Conservation (phyloP, 23 red algal genomes). For the Gracilaria gracilis region DNA sequence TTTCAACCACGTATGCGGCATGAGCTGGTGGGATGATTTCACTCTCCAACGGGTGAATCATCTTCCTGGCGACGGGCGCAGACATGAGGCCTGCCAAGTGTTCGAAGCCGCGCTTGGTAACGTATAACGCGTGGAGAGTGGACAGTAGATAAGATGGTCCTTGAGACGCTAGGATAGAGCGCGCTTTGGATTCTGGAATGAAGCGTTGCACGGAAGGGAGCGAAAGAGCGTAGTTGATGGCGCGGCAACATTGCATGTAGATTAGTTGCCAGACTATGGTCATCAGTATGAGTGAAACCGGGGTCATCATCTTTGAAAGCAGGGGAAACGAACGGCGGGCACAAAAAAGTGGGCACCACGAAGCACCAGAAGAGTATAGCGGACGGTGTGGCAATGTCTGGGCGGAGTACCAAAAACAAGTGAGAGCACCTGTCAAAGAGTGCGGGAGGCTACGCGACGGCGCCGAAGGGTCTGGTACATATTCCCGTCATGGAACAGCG, state of each 20-base stretch:
- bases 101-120: constrained; percentile 53
- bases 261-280: constrained; percentile 8
- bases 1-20: constrained; percentile 21
- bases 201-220: background rate
- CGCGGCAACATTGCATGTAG: constrained; percentile 10
- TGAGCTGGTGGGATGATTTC: background rate
- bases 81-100: constrained; percentile 45
- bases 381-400: too few relatives aligned
- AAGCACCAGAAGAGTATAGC: too few relatives aligned
- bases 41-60: constrained; percentile 41
- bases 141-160: constrained; percentile 71
- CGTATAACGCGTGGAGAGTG: constrained; percentile 70
- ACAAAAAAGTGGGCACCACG: too few relatives aligned
- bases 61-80: constrained; percentile 26
- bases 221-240: background rate
- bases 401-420: background rate
- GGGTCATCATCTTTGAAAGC: background rate
- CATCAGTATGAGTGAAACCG: background rate
- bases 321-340: background rate
- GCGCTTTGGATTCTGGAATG: constrained; percentile 34
- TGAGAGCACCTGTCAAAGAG: background rate
- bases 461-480: background rate
- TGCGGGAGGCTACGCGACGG: background rate
- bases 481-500: background rate
- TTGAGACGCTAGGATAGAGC: constrained; percentile 15